A percentile compares a stretch with the other conserved stretches of the same genome.
Conservation (phyloP, 1,284 basidiomycete genomes). For the Ustilago hordei region DNA sequence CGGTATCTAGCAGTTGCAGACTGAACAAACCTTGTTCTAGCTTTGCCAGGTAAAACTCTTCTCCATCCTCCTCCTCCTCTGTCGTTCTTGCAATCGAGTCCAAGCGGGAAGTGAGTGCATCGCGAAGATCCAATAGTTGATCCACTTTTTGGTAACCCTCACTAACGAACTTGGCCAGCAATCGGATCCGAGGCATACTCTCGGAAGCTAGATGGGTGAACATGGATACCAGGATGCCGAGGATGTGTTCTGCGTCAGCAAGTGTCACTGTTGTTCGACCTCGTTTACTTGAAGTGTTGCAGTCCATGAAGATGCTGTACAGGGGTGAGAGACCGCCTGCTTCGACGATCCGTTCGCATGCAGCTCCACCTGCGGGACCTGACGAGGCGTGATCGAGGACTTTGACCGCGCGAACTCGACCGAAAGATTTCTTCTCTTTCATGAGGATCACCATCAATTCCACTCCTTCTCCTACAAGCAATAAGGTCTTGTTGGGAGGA, state of each 20-base stretch:
- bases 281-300: background rate
- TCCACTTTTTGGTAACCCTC: conserved; percentile 91
- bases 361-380: conserved; percentile 75
- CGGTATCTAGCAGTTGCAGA: conserved; percentile 90
- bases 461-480: conserved; percentile 86
- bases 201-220: conserved; percentile 91
- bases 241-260: conserved; percentile 84
- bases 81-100: conserved; percentile 75
- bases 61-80: conserved; percentile 76
- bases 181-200: conserved; percentile 80
- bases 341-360: conserved; percentile 76
- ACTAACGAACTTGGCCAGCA: conserved; percentile 94
- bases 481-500: conserved; percentile 19
- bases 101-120: conserved; percentile 76
- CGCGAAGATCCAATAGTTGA: conserved; percentile 87
- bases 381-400: conserved; percentile 91
- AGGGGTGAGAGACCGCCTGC: conserved; percentile 86
- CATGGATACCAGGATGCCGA: conserved; percentile 88
- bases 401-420: conserved; percentile 74
- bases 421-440: conserved; percentile 80
- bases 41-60: conserved; percentile 82
- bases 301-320: conserved; percentile 89
- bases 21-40: conserved; percentile 88
- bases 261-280: background rate
- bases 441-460: conserved; percentile 97